Conservation (phyloP, 441 rosid species). For the Jatropha podagrica region DNA sequence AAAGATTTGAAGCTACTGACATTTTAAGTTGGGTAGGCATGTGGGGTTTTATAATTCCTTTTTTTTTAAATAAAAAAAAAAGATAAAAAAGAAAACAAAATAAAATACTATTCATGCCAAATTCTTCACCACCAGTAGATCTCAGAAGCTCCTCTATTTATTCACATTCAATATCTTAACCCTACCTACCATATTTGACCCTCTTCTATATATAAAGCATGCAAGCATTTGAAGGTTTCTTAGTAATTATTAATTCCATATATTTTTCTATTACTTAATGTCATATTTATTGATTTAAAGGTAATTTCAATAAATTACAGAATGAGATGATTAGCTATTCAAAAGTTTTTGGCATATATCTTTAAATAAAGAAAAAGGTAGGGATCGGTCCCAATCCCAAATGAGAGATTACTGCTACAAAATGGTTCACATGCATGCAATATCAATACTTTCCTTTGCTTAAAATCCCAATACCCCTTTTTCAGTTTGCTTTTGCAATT, state of each 20-base stretch:
- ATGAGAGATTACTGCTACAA: background rate
- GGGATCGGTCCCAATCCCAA: background rate
- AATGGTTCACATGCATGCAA: constrained; percentile 6
- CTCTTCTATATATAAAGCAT: background rate
- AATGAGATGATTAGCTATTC: background rate
- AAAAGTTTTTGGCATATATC: constrained; percentile 9
- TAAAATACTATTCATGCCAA: too few relatives aligned
- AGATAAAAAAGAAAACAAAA: too few relatives aligned
- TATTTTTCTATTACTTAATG: too few relatives aligned
- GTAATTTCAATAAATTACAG: background rate
- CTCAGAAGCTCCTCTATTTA: constrained; percentile 24
- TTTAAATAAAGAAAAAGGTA: constrained; percentile 7
- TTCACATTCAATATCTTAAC: constrained; percentile 32
- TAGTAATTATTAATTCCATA: too few relatives aligned
- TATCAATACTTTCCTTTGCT: constrained; percentile 14
- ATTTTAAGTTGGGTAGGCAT: background rate
- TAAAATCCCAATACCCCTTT: background rate
- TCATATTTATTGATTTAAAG: too few relatives aligned
- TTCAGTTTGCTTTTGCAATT: background rate
- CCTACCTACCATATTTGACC: constrained; percentile 24
- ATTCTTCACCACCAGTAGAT: background rate
- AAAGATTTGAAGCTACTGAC: background rate
- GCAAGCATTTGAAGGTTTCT: too few relatives aligned
- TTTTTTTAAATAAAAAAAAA: too few relatives aligned
- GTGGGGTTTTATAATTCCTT: too few relatives aligned